Conservation (phyloP, 2,329 filamentous ascomycete genomes). For the Curvularia spicifera region DNA sequence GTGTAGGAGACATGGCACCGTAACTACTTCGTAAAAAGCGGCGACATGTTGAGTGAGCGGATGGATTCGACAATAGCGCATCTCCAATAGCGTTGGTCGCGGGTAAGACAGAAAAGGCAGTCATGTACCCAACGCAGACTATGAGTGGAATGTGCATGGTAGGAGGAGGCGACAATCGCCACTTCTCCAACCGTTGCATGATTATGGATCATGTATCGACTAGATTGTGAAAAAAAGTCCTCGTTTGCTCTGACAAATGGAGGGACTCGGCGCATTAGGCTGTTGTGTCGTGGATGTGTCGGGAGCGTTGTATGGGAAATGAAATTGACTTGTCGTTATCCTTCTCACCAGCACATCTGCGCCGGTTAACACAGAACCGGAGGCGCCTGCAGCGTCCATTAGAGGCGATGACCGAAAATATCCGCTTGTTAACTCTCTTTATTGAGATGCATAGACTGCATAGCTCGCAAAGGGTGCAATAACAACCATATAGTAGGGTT, state of each 20-base stretch:
- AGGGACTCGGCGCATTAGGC: background rate
- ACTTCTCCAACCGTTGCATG: background rate
- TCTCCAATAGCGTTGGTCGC: background rate
- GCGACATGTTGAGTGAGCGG: background rate
- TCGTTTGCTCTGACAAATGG: background rate
- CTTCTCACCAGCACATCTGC: background rate
- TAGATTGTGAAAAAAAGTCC: background rate
- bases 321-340: background rate
- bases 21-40: background rate
- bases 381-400: background rate
- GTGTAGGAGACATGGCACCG: background rate
- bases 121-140: background rate
- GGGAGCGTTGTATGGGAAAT: background rate
- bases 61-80: background rate
- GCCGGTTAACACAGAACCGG: too few species aligned
- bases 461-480: background rate
- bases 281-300: background rate
- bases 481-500: background rate
- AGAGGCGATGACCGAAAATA: background rate
- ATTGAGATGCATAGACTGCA: background rate
- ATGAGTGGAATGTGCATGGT: too few species aligned
- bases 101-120: background rate
- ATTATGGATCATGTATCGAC: background rate
- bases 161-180: background rate
- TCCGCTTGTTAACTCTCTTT: background rate